phyloP scores from a whole-genome alignment of 768 basidiomycete species.

The Lentinula boryana region DNA sequence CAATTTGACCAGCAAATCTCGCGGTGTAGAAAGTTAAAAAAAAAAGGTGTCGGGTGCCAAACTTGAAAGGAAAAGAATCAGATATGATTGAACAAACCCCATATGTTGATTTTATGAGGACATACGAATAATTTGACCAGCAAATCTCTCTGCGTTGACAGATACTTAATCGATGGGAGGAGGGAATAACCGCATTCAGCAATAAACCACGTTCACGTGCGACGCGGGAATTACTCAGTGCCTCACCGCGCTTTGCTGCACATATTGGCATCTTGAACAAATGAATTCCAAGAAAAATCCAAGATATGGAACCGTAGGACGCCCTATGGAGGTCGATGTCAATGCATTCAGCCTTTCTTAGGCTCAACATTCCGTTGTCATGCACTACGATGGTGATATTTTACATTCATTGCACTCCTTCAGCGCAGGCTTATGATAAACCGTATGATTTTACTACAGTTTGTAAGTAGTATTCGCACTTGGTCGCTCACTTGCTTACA shows the following conservation, averaged over 20 bases:
- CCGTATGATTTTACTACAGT: neutral
- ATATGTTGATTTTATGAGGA: too few species aligned
- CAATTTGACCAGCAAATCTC: too few species aligned
- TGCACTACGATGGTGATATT: slow-evolving; percentile 20
- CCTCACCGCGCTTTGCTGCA: neutral
- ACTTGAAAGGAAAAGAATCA: too few species aligned
- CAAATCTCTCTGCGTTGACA: too few species aligned
- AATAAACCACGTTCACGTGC: neutral
- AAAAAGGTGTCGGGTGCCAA: too few species aligned
- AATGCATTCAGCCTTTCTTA: slow-evolving; percentile 19
- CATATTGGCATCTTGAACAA: neutral
- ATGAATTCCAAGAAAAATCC: neutral
- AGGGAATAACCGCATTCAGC: too few species aligned
- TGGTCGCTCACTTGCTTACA: neutral
- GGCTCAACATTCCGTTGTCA: slow-evolving; percentile 11
- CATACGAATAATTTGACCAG: too few species aligned
- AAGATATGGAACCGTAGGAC: neutral
- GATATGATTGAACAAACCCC: too few species aligned
- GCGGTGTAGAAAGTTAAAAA: too few species aligned
- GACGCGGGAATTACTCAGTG: neutral
- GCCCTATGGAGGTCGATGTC: slow-evolving; percentile 3
- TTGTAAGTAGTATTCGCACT: neutral
- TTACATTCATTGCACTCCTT: neutral
- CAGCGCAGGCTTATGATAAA: neutral
- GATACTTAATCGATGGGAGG: too few species aligned